phyloP scores from a whole-genome alignment of 441 rosid genomes.

The Dalechampia spathulata region DNA sequence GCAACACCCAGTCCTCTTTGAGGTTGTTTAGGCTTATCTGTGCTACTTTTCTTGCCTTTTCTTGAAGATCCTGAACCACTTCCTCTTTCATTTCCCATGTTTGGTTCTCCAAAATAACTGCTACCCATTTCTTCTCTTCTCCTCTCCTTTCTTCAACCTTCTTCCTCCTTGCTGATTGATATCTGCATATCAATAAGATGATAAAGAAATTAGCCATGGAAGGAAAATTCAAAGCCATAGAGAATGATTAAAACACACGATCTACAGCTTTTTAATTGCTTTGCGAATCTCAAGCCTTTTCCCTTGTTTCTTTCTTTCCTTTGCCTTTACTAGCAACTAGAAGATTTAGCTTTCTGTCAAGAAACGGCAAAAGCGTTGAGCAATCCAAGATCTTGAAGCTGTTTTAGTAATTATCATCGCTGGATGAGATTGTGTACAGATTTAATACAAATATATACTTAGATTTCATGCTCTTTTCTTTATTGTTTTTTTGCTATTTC shows the following conservation, averaged over 20 bases:
- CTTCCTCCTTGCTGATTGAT: too few species aligned
- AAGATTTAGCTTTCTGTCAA: constrained; percentile 6
- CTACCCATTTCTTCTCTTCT: constrained; percentile 38
- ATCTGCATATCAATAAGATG: too few species aligned
- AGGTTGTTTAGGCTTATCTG: constrained; percentile 95
- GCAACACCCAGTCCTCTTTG: constrained; percentile 99
- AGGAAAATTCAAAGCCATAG: neutral
- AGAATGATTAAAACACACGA: constrained; percentile 2
- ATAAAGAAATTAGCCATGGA: neutral
- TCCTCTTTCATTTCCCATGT: constrained; percentile 49
- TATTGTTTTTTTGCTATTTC: too few species aligned
- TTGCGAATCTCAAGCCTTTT: constrained; percentile 22
- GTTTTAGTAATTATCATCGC: constrained; percentile 62
- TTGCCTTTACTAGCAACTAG: neutral
- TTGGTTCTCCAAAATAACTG: constrained; percentile 71
- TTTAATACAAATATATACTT: constrained; percentile 53
- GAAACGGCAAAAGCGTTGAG: constrained; percentile 16
- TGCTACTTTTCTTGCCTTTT: constrained; percentile 61
- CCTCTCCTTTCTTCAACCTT: too few species aligned
- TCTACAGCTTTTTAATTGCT: constrained; percentile 4
- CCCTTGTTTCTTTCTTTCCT: neutral
- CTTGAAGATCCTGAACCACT: constrained; percentile 43
- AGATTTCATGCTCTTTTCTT: constrained; percentile 50
- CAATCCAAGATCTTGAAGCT: constrained; percentile 47
- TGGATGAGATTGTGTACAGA: constrained; percentile 80